Percentiles rank a stretch among this genome's conserved stretches.
Conservation (phyloP, 495 filamentous ascomycete species). For the Aspergillus incahuasiensis region DNA sequence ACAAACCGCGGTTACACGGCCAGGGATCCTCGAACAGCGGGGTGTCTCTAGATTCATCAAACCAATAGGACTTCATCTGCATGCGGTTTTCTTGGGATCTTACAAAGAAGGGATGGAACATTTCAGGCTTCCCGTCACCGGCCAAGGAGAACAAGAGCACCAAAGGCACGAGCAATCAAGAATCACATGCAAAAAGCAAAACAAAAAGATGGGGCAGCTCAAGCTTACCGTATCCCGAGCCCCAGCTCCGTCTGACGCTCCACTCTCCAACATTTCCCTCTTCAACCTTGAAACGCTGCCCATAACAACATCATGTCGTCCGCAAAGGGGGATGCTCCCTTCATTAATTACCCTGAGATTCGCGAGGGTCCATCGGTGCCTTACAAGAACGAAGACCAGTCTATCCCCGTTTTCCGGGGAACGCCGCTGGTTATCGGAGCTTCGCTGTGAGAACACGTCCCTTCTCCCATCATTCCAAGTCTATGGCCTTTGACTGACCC, state of each 20-base stretch:
- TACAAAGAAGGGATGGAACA: neutral
- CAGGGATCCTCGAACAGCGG: neutral
- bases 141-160: neutral
- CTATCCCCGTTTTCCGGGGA: constrained; percentile 53
- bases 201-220: neutral
- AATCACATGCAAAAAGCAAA: constrained; percentile 5
- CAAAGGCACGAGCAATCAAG: neutral
- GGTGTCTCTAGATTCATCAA: neutral
- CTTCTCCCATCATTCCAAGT: neutral
- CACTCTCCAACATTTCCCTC: neutral
- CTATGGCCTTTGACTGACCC: neutral
- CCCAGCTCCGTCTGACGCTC: neutral
- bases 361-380: constrained; percentile 40
- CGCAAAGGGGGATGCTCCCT: constrained; percentile 18
- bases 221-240: neutral
- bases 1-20: neutral
- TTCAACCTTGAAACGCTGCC: neutral
- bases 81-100: too few species aligned
- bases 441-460: constrained; percentile 36
- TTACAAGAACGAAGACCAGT: constrained; percentile 45
- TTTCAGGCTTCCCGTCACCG: neutral
- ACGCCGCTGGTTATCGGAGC: constrained; percentile 46
- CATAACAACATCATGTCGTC: constrained; percentile 20
- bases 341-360: constrained; percentile 42
- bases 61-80: neutral